Base-by-base conservation (phyloP, 495 filamentous ascomycete species). In the Elaphomyces granulatus region DNA sequence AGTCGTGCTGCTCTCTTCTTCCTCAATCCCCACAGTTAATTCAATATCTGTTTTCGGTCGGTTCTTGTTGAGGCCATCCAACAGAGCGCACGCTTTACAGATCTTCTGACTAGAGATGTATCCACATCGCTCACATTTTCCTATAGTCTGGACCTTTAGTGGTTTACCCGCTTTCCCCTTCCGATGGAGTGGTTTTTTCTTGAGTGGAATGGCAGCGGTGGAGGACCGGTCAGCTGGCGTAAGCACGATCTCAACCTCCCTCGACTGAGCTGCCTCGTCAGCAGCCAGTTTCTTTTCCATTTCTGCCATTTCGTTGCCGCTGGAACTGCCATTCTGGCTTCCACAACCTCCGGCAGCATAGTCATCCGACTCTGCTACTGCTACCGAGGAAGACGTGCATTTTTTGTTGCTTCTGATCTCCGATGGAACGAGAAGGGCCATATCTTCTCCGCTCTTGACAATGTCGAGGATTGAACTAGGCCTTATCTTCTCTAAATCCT, bases 81-180 rank as follows among this genome's bases (percentile, higher is more conserved):
- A 72, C 14, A 98, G 66, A 41, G 73, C 77, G 60, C 90, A 98
- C 1, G 90, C 90, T 59, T 98, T 92, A 61, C 90, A 98, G 32
- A 94, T 73, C n/a, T 71, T 69, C 56, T 96, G 90, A 52, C 86
- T 94, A 0, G 88, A 94, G 54, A 98, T 80, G 52, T 98, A 98
- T 8, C 90, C 90, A 48, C 90, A 98, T 19, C 74, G 77, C 50
- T 72, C 75, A 52, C 90, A 98, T 47, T 76, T 81, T 3, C 86
- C 81, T 42, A 94, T 68, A n/a, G 72, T 75, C 56, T 96, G 90
- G 41, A 57, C 60, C 20, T 70, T 64, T 14, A 73, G 40, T 38
- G 60, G 63, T 37, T 59, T 68, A 20, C 46, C 19, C 18, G 20
- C 40, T 26, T 44, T 49, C 4, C 26, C 37, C 30, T 52, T 44